Evolutionary conservation across 495 filamentous ascomycete species (phyloP).

Genomic region (Letharia lupina): DNA sequence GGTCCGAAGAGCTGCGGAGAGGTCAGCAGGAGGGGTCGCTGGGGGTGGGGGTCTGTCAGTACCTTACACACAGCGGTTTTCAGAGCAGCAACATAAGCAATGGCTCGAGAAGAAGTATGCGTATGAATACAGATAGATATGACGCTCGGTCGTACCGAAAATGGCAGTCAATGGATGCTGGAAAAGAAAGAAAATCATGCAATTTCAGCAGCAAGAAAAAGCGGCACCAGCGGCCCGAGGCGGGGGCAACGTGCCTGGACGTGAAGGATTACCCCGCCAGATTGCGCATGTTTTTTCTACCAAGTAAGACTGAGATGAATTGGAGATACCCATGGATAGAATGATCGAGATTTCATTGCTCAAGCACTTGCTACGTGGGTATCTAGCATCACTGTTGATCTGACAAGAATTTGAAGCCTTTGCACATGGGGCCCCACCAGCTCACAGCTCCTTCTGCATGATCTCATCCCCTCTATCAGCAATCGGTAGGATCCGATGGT

Average conservation of each 20-base stretch:
- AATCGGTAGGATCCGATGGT: background rate
- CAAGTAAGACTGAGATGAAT: background rate
- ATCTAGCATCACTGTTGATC: conserved; percentile 2
- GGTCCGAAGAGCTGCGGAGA: background rate
- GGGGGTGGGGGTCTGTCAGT: background rate
- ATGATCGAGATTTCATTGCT: background rate
- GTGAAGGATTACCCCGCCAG: background rate
- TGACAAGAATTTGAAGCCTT: background rate
- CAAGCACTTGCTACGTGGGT: conserved; percentile 2
- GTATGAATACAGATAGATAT: background rate
- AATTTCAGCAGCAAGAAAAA: background rate
- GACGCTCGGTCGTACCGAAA: background rate
- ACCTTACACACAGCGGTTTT: background rate
- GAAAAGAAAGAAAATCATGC: background rate
- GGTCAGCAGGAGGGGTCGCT: background rate
- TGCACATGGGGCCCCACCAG: background rate
- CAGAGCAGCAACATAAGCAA: background rate
- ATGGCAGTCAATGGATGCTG: conserved; percentile 6
- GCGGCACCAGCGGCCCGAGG: conserved; percentile 3
- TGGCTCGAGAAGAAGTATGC: background rate
- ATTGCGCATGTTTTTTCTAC: background rate
- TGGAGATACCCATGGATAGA: background rate
- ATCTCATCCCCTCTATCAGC: background rate
- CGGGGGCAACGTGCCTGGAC: background rate
- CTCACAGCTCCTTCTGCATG: background rate